Conservation (phyloP, 1,284 basidiomycete genomes). For the Ganoderma sinense region DNA sequence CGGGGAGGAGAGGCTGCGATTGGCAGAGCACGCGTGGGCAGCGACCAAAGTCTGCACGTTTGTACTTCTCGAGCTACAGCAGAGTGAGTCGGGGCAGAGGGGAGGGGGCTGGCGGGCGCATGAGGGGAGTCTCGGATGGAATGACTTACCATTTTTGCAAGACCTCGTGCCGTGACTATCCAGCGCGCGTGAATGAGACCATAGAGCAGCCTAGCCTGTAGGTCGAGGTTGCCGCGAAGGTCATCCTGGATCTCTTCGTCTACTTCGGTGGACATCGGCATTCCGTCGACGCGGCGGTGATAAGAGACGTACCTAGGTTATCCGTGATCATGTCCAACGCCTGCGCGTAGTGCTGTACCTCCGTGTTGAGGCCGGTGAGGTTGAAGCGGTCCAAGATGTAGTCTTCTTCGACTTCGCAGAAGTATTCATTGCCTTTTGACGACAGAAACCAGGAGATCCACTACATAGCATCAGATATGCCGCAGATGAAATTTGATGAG, state of each 20-base stretch:
- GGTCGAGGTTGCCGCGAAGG: slow-evolving; percentile 83
- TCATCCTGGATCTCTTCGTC: slow-evolving; percentile 86
- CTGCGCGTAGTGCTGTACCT: slow-evolving; percentile 94
- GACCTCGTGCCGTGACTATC: slow-evolving; percentile 93
- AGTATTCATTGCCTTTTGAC: slow-evolving; percentile 98
- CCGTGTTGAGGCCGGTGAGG: slow-evolving; percentile 95
- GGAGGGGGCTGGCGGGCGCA: neutral
- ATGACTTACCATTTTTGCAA: slow-evolving; percentile 90
- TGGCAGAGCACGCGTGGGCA: slow-evolving; percentile 96
- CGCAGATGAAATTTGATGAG: neutral
- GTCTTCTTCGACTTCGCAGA: slow-evolving; percentile 99
- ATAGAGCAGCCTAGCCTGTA: slow-evolving; percentile 90
- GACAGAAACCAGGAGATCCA: slow-evolving; percentile 99
- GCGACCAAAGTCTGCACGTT: slow-evolving; percentile 94
- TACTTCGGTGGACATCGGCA: slow-evolving; percentile 33
- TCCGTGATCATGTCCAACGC: slow-evolving; percentile 97
- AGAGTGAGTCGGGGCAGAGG: slow-evolving; percentile 10
- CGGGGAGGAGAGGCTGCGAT: slow-evolving; percentile 91
- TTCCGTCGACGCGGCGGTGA: neutral
- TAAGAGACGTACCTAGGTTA: slow-evolving; percentile 76
- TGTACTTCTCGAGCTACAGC: slow-evolving; percentile 91
- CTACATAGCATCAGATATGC: slow-evolving; percentile 44
- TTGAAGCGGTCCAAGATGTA: slow-evolving; percentile 99
- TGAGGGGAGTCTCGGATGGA: neutral
- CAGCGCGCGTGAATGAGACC: slow-evolving; percentile 97